Percentiles rank a stretch among this genome's conserved stretches.
Conservation (phyloP, 2,329 filamentous ascomycete species). For the Phialophora verrucosa region DNA sequence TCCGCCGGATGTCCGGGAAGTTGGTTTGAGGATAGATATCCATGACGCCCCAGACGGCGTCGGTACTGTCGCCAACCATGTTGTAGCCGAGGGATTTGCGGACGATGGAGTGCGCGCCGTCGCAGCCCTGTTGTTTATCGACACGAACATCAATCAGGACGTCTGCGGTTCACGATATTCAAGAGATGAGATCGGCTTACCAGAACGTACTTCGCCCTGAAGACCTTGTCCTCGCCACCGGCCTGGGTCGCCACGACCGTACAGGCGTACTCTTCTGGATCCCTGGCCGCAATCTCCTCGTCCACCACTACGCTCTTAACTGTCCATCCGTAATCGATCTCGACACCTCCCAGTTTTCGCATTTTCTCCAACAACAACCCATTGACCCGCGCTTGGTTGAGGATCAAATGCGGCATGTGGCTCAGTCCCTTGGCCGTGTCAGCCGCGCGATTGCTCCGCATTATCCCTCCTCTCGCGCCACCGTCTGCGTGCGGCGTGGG, state of each 20-base stretch:
- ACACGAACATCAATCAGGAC: background rate
- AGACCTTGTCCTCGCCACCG: slow-evolving; percentile 47
- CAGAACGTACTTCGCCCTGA: slow-evolving; percentile 44
- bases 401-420: slow-evolving; percentile 62
- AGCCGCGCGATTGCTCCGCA: slow-evolving; percentile 55
- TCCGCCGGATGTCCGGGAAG: slow-evolving; percentile 60
- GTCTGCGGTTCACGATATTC: no score
- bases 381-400: slow-evolving; percentile 64
- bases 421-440: slow-evolving; percentile 62
- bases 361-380: slow-evolving; percentile 60
- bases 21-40: slow-evolving; percentile 57
- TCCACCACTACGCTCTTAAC: slow-evolving; percentile 61
- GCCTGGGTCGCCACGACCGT: slow-evolving; percentile 48
- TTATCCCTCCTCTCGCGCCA: slow-evolving; percentile 47
- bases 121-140: slow-evolving; percentile 49
- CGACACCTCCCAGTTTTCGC: slow-evolving; percentile 48
- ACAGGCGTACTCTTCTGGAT: slow-evolving; percentile 53
- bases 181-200: slow-evolving; percentile 46
- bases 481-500: background rate
- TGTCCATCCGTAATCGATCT: slow-evolving; percentile 62
- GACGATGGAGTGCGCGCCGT: slow-evolving; percentile 54
- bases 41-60: slow-evolving; percentile 62
- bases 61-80: slow-evolving; percentile 65
- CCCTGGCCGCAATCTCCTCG: slow-evolving; percentile 42
- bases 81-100: slow-evolving; percentile 50